Conservation (phyloP, 345 rosid species). For the Nasturtium officinale region DNA sequence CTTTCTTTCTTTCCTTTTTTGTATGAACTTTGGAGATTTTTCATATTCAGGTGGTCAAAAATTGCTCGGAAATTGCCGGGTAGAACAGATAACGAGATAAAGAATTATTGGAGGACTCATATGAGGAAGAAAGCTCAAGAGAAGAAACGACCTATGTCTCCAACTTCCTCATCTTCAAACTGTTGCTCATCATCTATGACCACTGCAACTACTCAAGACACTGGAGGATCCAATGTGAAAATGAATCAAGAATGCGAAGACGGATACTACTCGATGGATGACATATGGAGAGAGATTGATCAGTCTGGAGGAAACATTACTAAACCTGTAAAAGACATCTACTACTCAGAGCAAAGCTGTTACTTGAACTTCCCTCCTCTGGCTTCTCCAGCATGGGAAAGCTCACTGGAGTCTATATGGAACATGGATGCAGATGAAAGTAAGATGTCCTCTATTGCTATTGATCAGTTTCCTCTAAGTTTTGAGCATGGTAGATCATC, state of each 20-base stretch:
- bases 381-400: slow-evolving; percentile 68
- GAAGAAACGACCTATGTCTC: slow-evolving; percentile 53
- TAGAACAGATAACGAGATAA: slow-evolving; percentile 94
- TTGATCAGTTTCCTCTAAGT: slow-evolving; percentile 45
- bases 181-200: slow-evolving; percentile 59
- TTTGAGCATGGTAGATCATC: slow-evolving; percentile 50
- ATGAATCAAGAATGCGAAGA: slow-evolving; percentile 49
- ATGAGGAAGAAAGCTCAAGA: slow-evolving; percentile 93
- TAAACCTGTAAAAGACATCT: slow-evolving; percentile 45
- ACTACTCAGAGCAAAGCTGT: slow-evolving; percentile 54
- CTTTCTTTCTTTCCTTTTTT: neutral
- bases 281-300: slow-evolving; percentile 53
- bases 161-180: slow-evolving; percentile 60
- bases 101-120: slow-evolving; percentile 98
- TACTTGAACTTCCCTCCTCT: slow-evolving; percentile 54
- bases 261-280: slow-evolving; percentile 76
- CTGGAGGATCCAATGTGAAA: slow-evolving; percentile 61
- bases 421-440: slow-evolving; percentile 68
- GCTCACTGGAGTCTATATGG: slow-evolving; percentile 64
- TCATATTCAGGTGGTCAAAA: slow-evolving; percentile 81
- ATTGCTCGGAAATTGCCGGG: slow-evolving; percentile 94
- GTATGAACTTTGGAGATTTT: slow-evolving; percentile 2
- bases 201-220: slow-evolving; percentile 58
- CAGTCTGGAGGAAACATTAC: slow-evolving; percentile 38
- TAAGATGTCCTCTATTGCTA: slow-evolving; percentile 57